Conservation (phyloP, 169 alveolate species). For the Plasmodium sp. region DNA sequence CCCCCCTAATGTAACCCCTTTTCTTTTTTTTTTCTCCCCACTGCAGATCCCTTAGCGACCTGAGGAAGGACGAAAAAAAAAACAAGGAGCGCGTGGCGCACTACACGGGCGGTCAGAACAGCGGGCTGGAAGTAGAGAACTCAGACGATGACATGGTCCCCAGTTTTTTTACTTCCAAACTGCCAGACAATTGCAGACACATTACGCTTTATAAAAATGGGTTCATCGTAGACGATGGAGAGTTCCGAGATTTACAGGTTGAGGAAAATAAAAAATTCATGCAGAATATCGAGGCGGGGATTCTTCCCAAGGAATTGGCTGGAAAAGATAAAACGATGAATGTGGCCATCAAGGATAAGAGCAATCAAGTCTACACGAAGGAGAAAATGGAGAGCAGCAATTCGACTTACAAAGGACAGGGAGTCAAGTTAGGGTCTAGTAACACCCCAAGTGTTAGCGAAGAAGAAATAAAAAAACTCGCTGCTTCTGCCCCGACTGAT, state of each 20-base stretch:
- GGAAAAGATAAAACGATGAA: conserved; percentile 77
- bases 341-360: conserved; percentile 79
- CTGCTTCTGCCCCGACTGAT: conserved; percentile 6
- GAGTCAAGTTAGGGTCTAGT: conserved; percentile 33
- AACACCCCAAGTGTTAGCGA: not conserved
- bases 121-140: conserved; percentile 65
- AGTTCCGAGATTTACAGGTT: conserved; percentile 89
- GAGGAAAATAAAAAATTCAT: conserved; percentile 92
- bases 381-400: conserved; percentile 25
- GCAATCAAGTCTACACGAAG: conserved; percentile 71
- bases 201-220: conserved; percentile 91
- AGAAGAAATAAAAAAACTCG: conserved; percentile 60
- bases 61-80: conserved; percentile 57
- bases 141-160: conserved; percentile 44
- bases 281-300: conserved; percentile 91
- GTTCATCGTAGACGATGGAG: conserved; percentile 93
- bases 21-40: not conserved
- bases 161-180: conserved; percentile 11
- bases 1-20: not conserved
- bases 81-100: conserved; percentile 58
- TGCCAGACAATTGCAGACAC: conserved; percentile 52
- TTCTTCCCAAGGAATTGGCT: conserved; percentile 94
- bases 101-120: conserved; percentile 68
- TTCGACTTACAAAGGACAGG: conserved; percentile 38
- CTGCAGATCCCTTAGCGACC: conserved; percentile 53